A percentile compares a stretch with the other conserved stretches of the same genome.
Conservation (phyloP, 2,329 filamentous ascomycete genomes). For the Xylaria digitata region DNA sequence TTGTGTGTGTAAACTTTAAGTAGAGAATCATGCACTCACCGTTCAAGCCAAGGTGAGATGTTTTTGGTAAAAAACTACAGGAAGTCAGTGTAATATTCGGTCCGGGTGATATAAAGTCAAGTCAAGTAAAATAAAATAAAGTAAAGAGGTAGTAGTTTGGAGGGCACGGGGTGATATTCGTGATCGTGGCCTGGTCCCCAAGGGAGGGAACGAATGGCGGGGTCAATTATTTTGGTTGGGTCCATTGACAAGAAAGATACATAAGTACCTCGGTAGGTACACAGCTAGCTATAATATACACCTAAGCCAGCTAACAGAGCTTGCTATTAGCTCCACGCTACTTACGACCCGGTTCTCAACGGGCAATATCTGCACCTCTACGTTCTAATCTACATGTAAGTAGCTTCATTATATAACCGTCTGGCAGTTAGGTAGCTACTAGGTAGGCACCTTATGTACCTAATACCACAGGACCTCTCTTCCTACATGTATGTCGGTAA, state of each 20-base stretch:
- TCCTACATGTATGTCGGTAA: too few relatives aligned
- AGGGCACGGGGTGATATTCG: conserved; percentile 13
- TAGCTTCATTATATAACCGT: not conserved
- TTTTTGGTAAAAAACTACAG: not conserved
- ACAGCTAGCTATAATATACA: conserved; percentile 10
- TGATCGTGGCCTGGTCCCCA: conserved; percentile 18
- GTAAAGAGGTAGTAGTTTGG: not conserved
- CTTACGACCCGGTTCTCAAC: conserved; percentile 10
- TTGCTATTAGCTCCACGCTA: conserved; percentile 22
- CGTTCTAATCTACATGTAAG: not conserved
- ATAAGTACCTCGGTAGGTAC: not conserved
- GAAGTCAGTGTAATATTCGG: conserved; percentile 7
- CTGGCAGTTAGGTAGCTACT: too few relatives aligned
- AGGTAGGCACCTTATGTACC: too few relatives aligned
- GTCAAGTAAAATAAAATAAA: not conserved
- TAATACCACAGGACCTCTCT: too few relatives aligned
- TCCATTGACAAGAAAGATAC: conserved; percentile 12
- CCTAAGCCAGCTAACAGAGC: not conserved
- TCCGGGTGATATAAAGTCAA: not conserved
- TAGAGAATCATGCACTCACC: not conserved
- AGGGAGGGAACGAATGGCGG: conserved; percentile 28
- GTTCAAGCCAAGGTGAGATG: not conserved
- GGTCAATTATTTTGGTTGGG: conserved; percentile 25
- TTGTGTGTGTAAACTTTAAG: not conserved
- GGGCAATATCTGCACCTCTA: too few relatives aligned